These are phyloP conservation scores for Dillenia turbinata DNA, from an alignment of 164 flowering plant species.

Conservation along the genomic window DNA sequence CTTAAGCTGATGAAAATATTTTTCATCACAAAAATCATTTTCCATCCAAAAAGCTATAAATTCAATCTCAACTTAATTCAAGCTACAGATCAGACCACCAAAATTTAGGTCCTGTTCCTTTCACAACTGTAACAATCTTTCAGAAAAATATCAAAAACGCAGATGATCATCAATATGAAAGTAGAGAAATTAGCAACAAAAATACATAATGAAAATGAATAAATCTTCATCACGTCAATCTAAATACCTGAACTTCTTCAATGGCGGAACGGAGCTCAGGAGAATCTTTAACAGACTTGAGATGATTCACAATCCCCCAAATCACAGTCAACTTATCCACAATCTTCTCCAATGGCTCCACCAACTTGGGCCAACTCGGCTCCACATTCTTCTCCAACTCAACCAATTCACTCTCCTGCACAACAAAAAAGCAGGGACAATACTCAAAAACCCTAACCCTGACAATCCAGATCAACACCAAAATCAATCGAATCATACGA, in stretches of 20 bases:
- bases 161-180: too few species aligned
- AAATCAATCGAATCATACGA: conserved; percentile 34
- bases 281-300: conserved; percentile 83
- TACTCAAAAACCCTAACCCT: background rate
- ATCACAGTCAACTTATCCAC: conserved; percentile 62
- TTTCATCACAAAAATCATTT: too few species aligned
- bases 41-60: too few species aligned
- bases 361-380: conserved; percentile 86
- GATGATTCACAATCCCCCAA: conserved; percentile 93
- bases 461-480: background rate
- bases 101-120: too few species aligned
- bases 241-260: conserved; percentile 84
- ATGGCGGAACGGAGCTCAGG: conserved; percentile 90
- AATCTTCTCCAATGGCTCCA: conserved; percentile 87
- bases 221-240: background rate
- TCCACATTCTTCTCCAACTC: conserved; percentile 81
- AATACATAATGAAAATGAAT: background rate
- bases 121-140: too few species aligned
- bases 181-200: background rate
- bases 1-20: too few species aligned
- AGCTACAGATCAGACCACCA: too few species aligned
- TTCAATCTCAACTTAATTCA: too few species aligned
- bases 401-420: conserved; percentile 74
- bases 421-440: conserved; percentile 7
- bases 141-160: too few species aligned